Conservation (phyloP, 2,329 filamentous ascomycete genomes). For the Pyricularia grisea region DNA sequence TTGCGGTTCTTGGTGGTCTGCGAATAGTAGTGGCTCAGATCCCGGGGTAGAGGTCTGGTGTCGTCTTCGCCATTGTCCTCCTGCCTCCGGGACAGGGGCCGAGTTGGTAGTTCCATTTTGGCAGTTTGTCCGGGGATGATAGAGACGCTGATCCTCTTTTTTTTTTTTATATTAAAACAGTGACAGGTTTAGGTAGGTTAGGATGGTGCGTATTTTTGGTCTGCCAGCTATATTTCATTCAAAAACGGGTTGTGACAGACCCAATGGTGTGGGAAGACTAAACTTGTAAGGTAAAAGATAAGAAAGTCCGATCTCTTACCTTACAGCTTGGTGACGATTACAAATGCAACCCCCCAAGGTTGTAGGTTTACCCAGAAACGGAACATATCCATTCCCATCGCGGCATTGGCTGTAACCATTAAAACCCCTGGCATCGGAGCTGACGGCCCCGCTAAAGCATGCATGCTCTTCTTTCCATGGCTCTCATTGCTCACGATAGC, state of each 20-base stretch:
- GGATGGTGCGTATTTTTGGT: background rate
- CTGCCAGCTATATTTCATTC: background rate
- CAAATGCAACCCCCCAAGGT: background rate
- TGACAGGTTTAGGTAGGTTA: background rate
- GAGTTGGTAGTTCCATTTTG: background rate
- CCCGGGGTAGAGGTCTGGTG: conserved; percentile 42
- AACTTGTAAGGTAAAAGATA: background rate
- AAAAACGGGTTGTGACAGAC: background rate
- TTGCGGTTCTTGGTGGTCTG: conserved; percentile 54
- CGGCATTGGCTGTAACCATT: background rate
- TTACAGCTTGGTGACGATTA: background rate
- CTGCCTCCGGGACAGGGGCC: background rate
- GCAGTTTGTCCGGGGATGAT: background rate
- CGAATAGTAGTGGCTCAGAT: conserved; percentile 74
- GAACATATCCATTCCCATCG: background rate
- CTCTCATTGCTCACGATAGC: background rate
- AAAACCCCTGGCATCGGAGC: background rate
- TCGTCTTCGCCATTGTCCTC: background rate
- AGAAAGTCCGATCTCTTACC: background rate
- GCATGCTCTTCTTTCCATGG: background rate
- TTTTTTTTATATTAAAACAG: too few relatives aligned
- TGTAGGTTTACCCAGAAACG: too few relatives aligned
- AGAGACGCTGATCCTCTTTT: background rate
- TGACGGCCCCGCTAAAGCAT: background rate
- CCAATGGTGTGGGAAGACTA: too few relatives aligned